A percentile compares a stretch with the other conserved stretches of the same genome.
These are phyloP conservation scores for Massariosphaeria phaeospora DNA, from an alignment of 495 filamentous ascomycete species.

Conservation along the genomic window DNA sequence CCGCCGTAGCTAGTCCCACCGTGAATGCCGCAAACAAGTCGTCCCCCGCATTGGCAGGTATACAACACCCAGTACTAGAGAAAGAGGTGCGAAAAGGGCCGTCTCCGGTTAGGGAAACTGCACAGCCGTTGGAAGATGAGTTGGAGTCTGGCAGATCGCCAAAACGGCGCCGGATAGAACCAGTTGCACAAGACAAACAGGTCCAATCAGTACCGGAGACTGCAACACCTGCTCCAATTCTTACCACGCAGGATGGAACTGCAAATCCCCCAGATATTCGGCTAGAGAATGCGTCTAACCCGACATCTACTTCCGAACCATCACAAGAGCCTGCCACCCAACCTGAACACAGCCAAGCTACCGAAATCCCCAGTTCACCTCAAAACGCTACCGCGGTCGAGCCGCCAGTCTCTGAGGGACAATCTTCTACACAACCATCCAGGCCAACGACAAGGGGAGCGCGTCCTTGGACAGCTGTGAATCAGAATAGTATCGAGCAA, in stretches of 20 bases:
- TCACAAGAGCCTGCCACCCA: not conserved
- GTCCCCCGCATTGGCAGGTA: no score
- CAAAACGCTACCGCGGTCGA: not conserved
- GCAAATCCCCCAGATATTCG: not conserved
- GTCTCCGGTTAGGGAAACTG: no score
- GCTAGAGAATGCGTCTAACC: not conserved
- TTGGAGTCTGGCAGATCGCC: slow-evolving; percentile 3
- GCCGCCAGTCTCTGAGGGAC: not conserved
- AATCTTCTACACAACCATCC: not conserved
- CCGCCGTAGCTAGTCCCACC: not conserved
- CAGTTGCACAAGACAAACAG: not conserved
- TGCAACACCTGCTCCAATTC: not conserved
- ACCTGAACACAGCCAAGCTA: not conserved
- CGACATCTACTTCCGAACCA: not conserved
- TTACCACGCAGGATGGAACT: not conserved
- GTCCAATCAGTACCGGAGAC: not conserved
- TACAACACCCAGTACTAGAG: not conserved
- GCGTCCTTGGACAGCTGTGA: slow-evolving; percentile 10
- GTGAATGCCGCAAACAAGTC: not conserved
- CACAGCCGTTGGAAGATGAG: slow-evolving; percentile 3
- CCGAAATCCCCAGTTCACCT: not conserved
- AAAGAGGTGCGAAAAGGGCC: no score
- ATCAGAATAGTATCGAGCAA: not conserved
- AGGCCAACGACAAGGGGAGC: not conserved
- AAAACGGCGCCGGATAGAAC: slow-evolving; percentile 18